Conservation (phyloP, 176 grass and related monocot species). For the Carex myosuroides region DNA sequence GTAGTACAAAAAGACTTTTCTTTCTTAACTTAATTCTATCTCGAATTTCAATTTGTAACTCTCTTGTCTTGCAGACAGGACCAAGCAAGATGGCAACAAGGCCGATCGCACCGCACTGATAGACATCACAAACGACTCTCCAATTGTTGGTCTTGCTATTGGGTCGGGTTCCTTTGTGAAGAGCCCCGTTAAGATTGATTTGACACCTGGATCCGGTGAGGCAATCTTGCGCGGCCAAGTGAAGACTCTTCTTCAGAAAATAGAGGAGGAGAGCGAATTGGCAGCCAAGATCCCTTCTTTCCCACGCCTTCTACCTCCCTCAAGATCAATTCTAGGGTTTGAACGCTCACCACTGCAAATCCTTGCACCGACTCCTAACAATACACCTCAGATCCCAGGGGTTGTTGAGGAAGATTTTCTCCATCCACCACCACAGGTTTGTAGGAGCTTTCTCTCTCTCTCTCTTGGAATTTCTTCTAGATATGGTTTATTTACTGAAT, state of each 20-base stretch:
- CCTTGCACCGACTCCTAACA: conserved; percentile 60
- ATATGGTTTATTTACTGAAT: neutral
- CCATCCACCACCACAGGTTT: conserved; percentile 44
- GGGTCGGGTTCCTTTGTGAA: conserved; percentile 36
- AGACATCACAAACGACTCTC: conserved; percentile 95
- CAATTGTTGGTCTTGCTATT: conserved; percentile 61
- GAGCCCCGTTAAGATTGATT: conserved; percentile 14
- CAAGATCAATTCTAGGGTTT: conserved; percentile 35
- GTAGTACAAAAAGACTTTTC: neutral
- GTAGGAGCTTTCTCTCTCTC: neutral
- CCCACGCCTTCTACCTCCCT: conserved; percentile 15
- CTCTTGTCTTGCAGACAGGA: conserved; percentile 19
- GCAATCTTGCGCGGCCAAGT: conserved; percentile 80
- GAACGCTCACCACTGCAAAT: conserved; percentile 47
- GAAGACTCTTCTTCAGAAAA: conserved; percentile 73
- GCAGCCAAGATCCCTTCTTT: conserved; percentile 19
- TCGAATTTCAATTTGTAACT: neutral
- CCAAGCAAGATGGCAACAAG: conserved; percentile 20
- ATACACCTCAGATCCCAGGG: conserved; percentile 56
- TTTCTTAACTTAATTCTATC: neutral
- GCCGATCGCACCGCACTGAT: conserved; percentile 39
- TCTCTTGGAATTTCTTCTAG: neutral
- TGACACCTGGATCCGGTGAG: conserved; percentile 56
- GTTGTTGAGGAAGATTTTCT: conserved; percentile 35
- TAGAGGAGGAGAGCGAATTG: conserved; percentile 48